Conservation (phyloP, 2,329 filamentous ascomycete genomes). For the Coniochaeta sp. region DNA sequence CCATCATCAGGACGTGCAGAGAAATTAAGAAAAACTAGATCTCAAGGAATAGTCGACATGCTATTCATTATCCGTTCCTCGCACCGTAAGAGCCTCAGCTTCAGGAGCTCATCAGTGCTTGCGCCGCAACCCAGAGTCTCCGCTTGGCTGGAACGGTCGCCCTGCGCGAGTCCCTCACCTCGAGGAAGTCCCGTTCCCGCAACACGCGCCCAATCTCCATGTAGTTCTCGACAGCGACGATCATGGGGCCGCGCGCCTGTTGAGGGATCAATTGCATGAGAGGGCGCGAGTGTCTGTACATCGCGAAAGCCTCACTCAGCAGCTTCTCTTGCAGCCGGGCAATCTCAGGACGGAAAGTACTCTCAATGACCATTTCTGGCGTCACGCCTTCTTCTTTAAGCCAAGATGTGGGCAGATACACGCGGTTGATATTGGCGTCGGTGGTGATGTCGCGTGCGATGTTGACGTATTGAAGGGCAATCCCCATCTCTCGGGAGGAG, state of each 20-base stretch:
- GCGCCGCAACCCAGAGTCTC: conserved; percentile 10
- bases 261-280: conserved; percentile 55
- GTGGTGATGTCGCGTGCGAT: conserved; percentile 66
- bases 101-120: conserved; percentile 7
- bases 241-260: conserved; percentile 42
- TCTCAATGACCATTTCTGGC: conserved; percentile 43
- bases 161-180: neutral
- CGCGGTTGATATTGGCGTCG: conserved; percentile 57
- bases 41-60: neutral
- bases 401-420: conserved; percentile 62
- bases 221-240: conserved; percentile 14
- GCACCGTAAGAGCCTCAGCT: neutral
- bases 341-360: conserved; percentile 37
- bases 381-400: conserved; percentile 48
- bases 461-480: conserved; percentile 70
- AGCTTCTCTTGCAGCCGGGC: conserved; percentile 44
- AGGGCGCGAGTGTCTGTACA: conserved; percentile 46
- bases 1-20: neutral
- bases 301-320: conserved; percentile 51
- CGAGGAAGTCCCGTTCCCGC: conserved; percentile 4
- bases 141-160: conserved; percentile 11
- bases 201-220: conserved; percentile 15
- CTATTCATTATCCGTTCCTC: neutral
- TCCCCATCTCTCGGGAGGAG: conserved; percentile 49
- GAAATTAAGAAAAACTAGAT: neutral